Conservation (phyloP, 176 grass and related monocot species). For the Triticum urartu region DNA sequence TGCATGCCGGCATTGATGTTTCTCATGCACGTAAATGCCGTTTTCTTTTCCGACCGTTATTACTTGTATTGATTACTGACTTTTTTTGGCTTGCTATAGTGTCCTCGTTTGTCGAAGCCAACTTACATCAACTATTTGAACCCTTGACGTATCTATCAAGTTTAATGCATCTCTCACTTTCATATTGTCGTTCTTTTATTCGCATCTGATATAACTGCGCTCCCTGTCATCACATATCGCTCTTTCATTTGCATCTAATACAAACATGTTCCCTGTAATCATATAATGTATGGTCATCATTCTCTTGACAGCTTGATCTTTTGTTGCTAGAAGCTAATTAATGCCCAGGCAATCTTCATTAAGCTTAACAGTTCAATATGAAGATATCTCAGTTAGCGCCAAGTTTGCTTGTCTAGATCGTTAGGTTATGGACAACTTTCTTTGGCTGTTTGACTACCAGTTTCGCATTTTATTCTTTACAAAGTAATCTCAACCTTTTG, state of each 20-base stretch:
- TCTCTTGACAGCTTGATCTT: neutral
- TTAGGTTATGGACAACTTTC: neutral
- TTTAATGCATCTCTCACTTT: neutral
- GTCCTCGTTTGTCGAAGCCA: neutral
- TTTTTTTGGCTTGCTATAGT: constrained; percentile 14
- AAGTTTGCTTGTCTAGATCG: neutral
- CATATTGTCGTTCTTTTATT: constrained; percentile 30
- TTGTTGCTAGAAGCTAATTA: neutral
- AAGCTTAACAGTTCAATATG: neutral
- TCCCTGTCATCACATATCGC: neutral
- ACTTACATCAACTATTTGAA: constrained; percentile 20
- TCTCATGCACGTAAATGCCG: constrained; percentile 5
- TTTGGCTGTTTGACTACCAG: neutral
- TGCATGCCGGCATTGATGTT: constrained; percentile 39
- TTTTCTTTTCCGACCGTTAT: neutral
- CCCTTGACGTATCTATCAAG: neutral
- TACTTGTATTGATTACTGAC: constrained; percentile 28
- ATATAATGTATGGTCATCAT: neutral
- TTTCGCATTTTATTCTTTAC: constrained; percentile 24
- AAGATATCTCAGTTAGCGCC: neutral
- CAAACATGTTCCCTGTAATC: constrained; percentile 32
- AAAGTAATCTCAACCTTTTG: constrained; percentile 20
- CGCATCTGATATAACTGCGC: constrained; percentile 20
- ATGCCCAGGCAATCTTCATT: constrained; percentile 1
- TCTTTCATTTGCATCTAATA: constrained; percentile 34